These are phyloP conservation scores for Candida dendrica DNA, from an alignment of 805 yeast species.

Conservation along the genomic window DNA sequence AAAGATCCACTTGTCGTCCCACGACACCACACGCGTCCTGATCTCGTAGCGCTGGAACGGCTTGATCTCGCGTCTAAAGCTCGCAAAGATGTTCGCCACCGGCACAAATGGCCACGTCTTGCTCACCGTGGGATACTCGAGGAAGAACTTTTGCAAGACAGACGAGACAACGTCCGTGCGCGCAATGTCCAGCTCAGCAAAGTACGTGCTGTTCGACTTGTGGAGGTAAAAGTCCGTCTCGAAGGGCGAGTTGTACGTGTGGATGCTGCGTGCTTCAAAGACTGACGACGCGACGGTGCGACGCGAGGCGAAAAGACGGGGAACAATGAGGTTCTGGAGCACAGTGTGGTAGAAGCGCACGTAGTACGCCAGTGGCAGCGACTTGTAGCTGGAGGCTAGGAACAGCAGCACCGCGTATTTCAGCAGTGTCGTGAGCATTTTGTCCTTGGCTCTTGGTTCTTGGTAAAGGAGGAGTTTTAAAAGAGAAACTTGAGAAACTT, in stretches of 20 bases:
- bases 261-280: slow-evolving; percentile 36
- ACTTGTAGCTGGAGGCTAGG: slow-evolving; percentile 36
- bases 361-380: slow-evolving; percentile 61
- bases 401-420: background rate
- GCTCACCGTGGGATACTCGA: slow-evolving; percentile 33
- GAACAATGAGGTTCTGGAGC: slow-evolving; percentile 32
- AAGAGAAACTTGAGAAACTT: no score
- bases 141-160: slow-evolving; percentile 51
- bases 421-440: background rate
- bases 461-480: no score
- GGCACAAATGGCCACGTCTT: slow-evolving; percentile 49
- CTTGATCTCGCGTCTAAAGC: slow-evolving; percentile 65
- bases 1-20: slow-evolving; percentile 87
- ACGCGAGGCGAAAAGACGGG: slow-evolving; percentile 17
- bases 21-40: slow-evolving; percentile 55
- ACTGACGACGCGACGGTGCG: slow-evolving; percentile 12
- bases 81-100: slow-evolving; percentile 62
- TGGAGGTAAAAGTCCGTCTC: slow-evolving; percentile 86
- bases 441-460: background rate
- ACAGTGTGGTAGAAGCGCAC: slow-evolving; percentile 51
- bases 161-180: slow-evolving; percentile 56
- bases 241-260: slow-evolving; percentile 60
- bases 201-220: slow-evolving; percentile 83
- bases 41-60: slow-evolving; percentile 57
- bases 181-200: slow-evolving; percentile 71